phyloP scores from a whole-genome alignment of 345 rosid species.

The Punica granatum region DNA sequence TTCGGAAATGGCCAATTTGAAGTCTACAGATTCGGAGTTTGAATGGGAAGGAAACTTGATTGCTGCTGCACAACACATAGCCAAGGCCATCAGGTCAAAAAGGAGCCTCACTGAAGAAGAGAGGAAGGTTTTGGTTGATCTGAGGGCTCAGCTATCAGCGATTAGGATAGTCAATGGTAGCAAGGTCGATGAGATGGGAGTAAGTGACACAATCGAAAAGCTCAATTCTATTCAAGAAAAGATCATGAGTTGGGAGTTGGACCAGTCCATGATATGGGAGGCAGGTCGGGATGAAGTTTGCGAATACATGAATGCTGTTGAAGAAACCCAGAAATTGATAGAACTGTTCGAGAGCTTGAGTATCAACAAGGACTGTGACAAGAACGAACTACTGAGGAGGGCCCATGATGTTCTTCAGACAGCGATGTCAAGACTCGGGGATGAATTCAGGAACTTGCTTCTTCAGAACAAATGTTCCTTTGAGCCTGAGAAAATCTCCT shows the following conservation, averaged over 20 bases:
- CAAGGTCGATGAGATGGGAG: conserved; percentile 17
- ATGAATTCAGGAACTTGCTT: conserved; percentile 70
- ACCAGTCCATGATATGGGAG: conserved; percentile 77
- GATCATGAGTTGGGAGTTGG: conserved; percentile 59
- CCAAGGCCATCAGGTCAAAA: conserved; percentile 47
- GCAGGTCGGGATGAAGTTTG: conserved; percentile 39
- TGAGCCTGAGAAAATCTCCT: conserved; percentile 60
- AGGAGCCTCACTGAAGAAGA: conserved; percentile 47
- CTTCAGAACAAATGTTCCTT: conserved; percentile 54
- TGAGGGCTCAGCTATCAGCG: conserved; percentile 50
- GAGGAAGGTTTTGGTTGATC: conserved; percentile 50
- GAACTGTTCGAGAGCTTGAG: conserved; percentile 41
- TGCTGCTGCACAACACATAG: conserved; percentile 55
- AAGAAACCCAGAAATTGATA: conserved; percentile 45
- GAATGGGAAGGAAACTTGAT: conserved; percentile 58
- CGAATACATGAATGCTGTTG: conserved; percentile 48
- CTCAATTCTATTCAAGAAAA: conserved; percentile 50
- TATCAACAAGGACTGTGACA: conserved; percentile 17
- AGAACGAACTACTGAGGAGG: conserved; percentile 38
- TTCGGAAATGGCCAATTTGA: neutral
- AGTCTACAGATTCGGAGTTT: conserved; percentile 5
- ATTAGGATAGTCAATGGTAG: conserved; percentile 25
- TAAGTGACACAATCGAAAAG: conserved; percentile 35
- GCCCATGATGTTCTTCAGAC: conserved; percentile 75
- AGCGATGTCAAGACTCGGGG: conserved; percentile 84